Base-by-base conservation (phyloP, 768 basidiomycete genomes). In the Amanita brunnescens region DNA sequence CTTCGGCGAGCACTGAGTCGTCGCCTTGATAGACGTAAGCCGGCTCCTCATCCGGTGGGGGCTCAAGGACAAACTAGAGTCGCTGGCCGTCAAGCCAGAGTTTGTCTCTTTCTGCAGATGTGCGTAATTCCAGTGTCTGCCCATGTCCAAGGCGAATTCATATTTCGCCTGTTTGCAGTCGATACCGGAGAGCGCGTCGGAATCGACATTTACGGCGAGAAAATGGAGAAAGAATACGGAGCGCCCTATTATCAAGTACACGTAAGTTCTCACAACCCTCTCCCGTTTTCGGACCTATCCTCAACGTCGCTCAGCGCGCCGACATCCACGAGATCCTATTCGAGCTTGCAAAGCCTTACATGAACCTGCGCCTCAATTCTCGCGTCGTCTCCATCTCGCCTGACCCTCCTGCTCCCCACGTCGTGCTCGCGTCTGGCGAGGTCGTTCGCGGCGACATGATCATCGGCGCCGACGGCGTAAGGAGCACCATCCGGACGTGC, bases 41-140 rank as follows among this genome's bases (percentile, higher is more conserved):
- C 64, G 72, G n/a, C 66, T 78, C 8, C 62, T 80, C 46, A 64
- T 72, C 32, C 66, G 75, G 1, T 80, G 78, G 77, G 78, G 78
- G 14, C 66, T 79, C 5, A 67, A 63, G 0, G 65, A 73, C 1
- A 63, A 67, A 24, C 61, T 80, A 6, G 60, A 68, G 5, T 56
- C 66, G 42, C 38, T 70, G 2, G 63, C 62, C 0, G 72, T 77
- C 21, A 58, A 64, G 33, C 77, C 77, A 0, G 60, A 64, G 3
- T 66, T 64, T 1, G 56, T 76, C 21, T 62, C 66, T 0, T 64
- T 78, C 48, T 65, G 70, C 30, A 61, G 75, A 64, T 80, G 76
- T 71, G 51, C 45, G 61, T 61, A 2, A 0, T 2, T 39, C 29
- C 29, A 2, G n/a, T n/a, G n/a, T n/a, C n/a, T n/a, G n/a, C n/a